These are phyloP conservation scores for Eragrostis tef DNA, from an alignment of 202 grass and related monocot species.

Conservation along the genomic window DNA sequence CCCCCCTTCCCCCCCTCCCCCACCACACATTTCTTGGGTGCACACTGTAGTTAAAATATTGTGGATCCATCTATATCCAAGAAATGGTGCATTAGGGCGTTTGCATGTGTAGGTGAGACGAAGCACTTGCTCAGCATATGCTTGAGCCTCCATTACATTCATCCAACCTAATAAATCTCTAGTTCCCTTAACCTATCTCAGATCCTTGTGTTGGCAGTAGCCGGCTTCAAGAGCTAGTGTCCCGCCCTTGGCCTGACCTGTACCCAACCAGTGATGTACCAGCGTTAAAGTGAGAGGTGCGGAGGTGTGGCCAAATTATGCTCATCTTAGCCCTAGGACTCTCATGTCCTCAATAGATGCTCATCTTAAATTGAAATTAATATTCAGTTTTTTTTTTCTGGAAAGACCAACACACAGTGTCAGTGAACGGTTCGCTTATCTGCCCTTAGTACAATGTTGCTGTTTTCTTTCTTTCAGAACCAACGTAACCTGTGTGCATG, in stretches of 20 bases:
- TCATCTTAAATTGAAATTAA: slow-evolving; percentile 7
- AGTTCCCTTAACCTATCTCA: background rate
- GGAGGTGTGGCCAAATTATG: background rate
- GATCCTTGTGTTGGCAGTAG: background rate
- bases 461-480: background rate
- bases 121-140: background rate
- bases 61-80: no score
- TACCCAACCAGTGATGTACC: no score
- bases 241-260: no score
- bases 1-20: no score
- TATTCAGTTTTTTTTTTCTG: background rate
- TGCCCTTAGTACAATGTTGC: slow-evolving; percentile 4
- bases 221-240: background rate
- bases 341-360: background rate
- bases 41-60: no score
- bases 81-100: no score
- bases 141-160: no score
- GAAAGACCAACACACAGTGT: background rate
- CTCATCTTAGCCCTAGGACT: background rate
- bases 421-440: background rate
- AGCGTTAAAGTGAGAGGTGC: background rate
- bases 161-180: background rate
- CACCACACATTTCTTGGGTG: no score
- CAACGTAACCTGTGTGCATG: slow-evolving; percentile 21
- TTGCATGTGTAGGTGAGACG: no score